phyloP scores from a whole-genome alignment of 2,329 filamentous ascomycete genomes.

The Diaporthe sp. region DNA sequence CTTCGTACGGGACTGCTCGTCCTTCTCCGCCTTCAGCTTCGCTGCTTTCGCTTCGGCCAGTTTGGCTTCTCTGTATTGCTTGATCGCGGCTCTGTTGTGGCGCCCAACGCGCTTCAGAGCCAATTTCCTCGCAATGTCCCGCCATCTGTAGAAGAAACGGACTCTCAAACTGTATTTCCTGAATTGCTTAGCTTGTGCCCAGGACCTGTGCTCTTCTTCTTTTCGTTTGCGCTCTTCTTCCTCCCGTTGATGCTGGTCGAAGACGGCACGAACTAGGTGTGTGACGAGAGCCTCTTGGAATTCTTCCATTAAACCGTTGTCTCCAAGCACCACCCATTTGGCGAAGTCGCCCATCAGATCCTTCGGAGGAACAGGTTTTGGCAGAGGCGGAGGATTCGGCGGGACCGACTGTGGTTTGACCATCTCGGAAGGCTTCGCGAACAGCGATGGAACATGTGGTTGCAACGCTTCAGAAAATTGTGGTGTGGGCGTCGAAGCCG shows the following conservation, averaged over 20 bases:
- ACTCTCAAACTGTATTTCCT: constrained; percentile 62
- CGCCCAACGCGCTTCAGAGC: constrained; percentile 64
- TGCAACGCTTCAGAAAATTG: not conserved
- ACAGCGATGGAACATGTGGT: not conserved
- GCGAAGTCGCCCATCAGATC: constrained; percentile 64
- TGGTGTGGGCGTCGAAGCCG: not conserved
- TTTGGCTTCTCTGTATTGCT: constrained; percentile 57
- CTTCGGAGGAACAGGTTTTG: constrained; percentile 38
- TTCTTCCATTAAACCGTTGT: constrained; percentile 65
- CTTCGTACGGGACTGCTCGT: constrained; percentile 47
- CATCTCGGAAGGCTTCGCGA: not conserved
- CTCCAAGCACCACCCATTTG: constrained; percentile 67
- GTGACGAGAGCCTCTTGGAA: constrained; percentile 61
- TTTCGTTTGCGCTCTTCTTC: constrained; percentile 56
- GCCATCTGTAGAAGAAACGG: constrained; percentile 71
- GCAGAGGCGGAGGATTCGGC: constrained; percentile 16
- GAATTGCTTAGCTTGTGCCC: constrained; percentile 62
- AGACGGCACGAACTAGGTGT: constrained; percentile 58
- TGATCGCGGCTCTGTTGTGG: constrained; percentile 64
- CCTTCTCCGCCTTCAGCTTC: constrained; percentile 52
- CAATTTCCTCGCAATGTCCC: constrained; percentile 59
- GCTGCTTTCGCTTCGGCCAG: constrained; percentile 49
- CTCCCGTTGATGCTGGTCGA: constrained; percentile 54
- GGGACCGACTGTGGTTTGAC: constrained; percentile 8
- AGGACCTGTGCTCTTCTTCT: constrained; percentile 63